These are phyloP conservation scores for Auricularia cornea DNA, from an alignment of 768 basidiomycete species.

Conservation along the genomic window DNA sequence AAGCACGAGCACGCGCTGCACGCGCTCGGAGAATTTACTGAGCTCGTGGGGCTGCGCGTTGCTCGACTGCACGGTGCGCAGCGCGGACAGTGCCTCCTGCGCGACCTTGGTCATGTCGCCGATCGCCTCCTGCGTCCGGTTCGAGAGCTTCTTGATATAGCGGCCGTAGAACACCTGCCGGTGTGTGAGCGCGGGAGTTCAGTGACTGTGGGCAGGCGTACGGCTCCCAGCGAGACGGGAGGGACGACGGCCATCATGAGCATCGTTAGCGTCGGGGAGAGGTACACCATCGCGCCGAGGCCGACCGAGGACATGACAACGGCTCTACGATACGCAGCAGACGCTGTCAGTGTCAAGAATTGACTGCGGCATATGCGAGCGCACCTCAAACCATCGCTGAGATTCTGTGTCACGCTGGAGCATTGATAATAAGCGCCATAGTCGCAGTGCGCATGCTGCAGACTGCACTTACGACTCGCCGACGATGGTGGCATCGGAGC, in stretches of 20 bases:
- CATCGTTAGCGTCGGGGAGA: conserved; percentile 79
- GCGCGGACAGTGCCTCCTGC: conserved; percentile 79
- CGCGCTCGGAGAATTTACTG: conserved; percentile 59
- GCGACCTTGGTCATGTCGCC: conserved; percentile 95
- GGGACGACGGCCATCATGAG: conserved; percentile 92
- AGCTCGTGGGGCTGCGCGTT: conserved; percentile 78
- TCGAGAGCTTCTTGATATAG: conserved; percentile 86
- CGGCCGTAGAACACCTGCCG: conserved; percentile 90
- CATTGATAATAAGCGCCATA: no score
- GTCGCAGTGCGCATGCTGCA: no score
- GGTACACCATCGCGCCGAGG: conserved; percentile 89
- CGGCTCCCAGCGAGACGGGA: conserved; percentile 76
- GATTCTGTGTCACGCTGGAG: conserved; percentile 34
- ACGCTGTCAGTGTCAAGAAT: no score
- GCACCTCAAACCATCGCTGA: conserved; percentile 38
- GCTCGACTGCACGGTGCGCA: conserved; percentile 86
- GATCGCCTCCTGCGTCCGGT: conserved; percentile 86
- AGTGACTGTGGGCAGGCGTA: conserved; percentile 33
- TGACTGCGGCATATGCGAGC: background rate
- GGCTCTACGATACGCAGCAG: conserved; percentile 62
- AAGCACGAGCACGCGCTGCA: conserved; percentile 59
- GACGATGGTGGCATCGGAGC: conserved; percentile 86
- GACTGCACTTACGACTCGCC: conserved; percentile 64
- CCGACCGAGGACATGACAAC: conserved; percentile 92
- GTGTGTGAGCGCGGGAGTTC: background rate